Evolutionary conservation across 176 grass and related monocot species (phyloP).

Genomic region (Miscanthus lutarioriparius): DNA sequence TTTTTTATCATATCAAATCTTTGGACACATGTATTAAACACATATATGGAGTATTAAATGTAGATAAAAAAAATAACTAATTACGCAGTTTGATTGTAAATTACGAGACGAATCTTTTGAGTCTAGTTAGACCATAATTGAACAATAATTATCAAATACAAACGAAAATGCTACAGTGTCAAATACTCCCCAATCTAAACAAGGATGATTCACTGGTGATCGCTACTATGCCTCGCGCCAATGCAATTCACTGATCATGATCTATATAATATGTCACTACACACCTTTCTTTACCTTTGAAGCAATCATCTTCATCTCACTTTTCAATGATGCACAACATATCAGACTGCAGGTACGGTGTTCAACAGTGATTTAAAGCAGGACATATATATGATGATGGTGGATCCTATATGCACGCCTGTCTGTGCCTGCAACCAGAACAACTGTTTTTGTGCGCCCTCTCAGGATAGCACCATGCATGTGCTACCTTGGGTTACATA

Average conservation of each 20-base stretch:
- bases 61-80: too few relatives aligned
- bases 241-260: conserved; percentile 2
- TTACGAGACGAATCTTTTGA: too few relatives aligned
- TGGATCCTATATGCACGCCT: not conserved
- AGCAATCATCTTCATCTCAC: conserved; percentile 28
- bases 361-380: not conserved
- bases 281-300: conserved; percentile 39
- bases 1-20: too few relatives aligned
- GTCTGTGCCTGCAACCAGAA: not conserved
- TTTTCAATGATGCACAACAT: conserved; percentile 29
- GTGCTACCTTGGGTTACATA: not conserved
- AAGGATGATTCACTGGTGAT: too few relatives aligned
- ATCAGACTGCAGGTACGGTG: not conserved
- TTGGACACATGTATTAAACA: too few relatives aligned
- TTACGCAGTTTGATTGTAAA: too few relatives aligned
- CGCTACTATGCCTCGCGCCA: too few relatives aligned
- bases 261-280: not conserved
- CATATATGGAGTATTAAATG: not conserved
- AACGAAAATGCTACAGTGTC: too few relatives aligned
- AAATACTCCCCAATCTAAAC: too few relatives aligned
- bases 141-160: too few relatives aligned
- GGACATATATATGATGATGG: not conserved
- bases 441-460: not conserved
- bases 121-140: too few relatives aligned
- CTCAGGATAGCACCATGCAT: too few relatives aligned